Percentiles rank a stretch among this genome's conserved stretches.
phyloP scores from a whole-genome alignment of 176 grass and related monocot genomes.

The Tillandsia leiboldiana region DNA sequence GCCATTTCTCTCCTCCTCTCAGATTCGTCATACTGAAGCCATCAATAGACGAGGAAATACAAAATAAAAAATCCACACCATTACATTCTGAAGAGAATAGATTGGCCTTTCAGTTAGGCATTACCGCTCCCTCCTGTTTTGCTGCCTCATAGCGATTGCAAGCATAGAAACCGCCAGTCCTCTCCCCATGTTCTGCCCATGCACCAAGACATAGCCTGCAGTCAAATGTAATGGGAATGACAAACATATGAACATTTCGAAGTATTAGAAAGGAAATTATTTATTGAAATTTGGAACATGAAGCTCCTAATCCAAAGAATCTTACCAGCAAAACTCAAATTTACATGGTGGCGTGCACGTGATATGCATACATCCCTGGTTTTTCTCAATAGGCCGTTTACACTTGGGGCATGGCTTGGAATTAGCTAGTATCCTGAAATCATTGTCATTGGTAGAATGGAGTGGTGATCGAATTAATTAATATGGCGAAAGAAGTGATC shows the following conservation, averaged over 20 bases:
- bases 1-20: conserved; percentile 99
- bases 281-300: conserved; percentile 9
- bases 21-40: conserved; percentile 91
- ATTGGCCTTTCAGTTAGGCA: conserved; percentile 4
- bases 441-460: background rate
- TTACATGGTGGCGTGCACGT: conserved; percentile 98
- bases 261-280: conserved; percentile 14
- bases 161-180: conserved; percentile 98
- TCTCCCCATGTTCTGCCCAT: conserved; percentile 97
- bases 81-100: background rate
- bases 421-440: conserved; percentile 92
- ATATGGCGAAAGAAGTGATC: background rate
- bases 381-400: conserved; percentile 98
- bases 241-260: background rate
- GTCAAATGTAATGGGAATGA: conserved; percentile 13
- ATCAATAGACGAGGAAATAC: conserved; percentile 17
- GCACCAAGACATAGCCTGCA: conserved; percentile 94
- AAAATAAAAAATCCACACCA: background rate
- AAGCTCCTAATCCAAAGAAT: conserved; percentile 1
- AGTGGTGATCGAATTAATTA: background rate
- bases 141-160: conserved; percentile 97
- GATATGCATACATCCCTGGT: conserved; percentile 99
- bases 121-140: conserved; percentile 99
- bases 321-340: conserved; percentile 99
- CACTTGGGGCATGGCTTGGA: conserved; percentile 98